Evolutionary conservation across 495 filamentous ascomycete species (phyloP), one percentile per base, ranked within the genome.

Genomic region (Cercophora scortea): DNA sequence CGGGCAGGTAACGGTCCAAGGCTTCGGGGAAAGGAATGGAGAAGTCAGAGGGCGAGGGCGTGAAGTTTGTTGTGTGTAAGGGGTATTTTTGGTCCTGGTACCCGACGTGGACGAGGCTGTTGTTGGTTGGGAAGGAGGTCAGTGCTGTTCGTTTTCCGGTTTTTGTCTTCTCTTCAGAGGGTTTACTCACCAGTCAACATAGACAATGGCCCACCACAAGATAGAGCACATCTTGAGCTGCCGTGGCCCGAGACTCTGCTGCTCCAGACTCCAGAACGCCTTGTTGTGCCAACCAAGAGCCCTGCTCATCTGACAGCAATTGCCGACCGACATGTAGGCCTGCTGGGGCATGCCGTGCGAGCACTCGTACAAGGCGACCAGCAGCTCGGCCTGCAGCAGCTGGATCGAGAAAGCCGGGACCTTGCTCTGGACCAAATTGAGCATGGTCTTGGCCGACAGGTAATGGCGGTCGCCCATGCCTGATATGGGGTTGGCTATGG

Each of bases 341-440:
- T 80, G 78, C n/a, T 89, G 83, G 45, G 95, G 81, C 55, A 78
- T 77, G 44, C 73, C 69, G n/a, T 81, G 78, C 83, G 89, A 93
- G 53, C 92, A 84, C 55, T 88, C 86, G 39, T 87, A 86, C 69
- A 95, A 87, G 64, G 95, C 90, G 50, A 84, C 83, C 0, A 96
- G 74, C 10, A 89, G 91, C 56, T 86, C 84, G 11, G 86, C 85
- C 11, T 81, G 73, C 54, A 90, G 84, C 19, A 63, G 42, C 9
- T 49, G 33, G 11, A 55, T 54, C 3, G 62, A 60, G 11, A 65
- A 42, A 25, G 25, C 25, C 9, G 60, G 41, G 2, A 53, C 40
- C 33, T 58, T 60, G 48, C 51, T 58, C 45, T 60, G 58, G 43
- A 65, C 56, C 9, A 63, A 42, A 39, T 42, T 54, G n/a, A 67